These are phyloP conservation scores for Penicillium herquei DNA, from an alignment of 495 filamentous ascomycete species.

Conservation along the genomic window DNA sequence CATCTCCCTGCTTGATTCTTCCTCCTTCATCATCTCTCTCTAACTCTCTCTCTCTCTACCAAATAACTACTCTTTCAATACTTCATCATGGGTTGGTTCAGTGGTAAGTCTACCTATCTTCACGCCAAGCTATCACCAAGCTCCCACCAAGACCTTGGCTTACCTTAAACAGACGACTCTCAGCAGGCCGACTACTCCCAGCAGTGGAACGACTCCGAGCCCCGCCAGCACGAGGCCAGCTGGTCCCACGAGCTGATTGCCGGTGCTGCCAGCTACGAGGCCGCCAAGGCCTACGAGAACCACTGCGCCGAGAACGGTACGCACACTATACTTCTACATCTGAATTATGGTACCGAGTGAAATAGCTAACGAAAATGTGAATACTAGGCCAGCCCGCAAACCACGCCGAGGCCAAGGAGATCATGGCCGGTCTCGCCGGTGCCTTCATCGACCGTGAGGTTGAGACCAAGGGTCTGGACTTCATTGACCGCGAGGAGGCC, in stretches of 20 bases:
- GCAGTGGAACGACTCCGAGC: neutral
- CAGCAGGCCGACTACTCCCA: neutral
- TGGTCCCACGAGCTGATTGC: conserved; percentile 67
- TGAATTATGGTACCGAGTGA: neutral
- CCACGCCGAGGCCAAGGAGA: conserved; percentile 70
- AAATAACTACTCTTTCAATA: neutral
- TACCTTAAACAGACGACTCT: conserved; percentile 1
- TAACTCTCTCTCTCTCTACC: neutral
- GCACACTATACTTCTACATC: neutral
- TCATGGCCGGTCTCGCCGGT: conserved; percentile 64
- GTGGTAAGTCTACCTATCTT: neutral
- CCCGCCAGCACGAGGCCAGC: conserved; percentile 48
- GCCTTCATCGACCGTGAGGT: conserved; percentile 70
- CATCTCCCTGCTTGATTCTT: neutral
- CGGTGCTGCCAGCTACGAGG: conserved; percentile 70
- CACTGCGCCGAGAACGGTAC: conserved; percentile 61
- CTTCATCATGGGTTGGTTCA: conserved; percentile 4
- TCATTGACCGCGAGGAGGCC: conserved; percentile 65
- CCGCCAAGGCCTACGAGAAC: conserved; percentile 71
- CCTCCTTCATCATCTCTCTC: neutral
- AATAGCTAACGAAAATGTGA: neutral
- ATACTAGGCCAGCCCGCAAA: conserved; percentile 59
- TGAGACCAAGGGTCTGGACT: conserved; percentile 72
- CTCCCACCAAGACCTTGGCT: neutral
- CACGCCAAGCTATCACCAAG: neutral